Conservation (phyloP, 169 alveolate species). For the Pseudocohnilembus persalinus region DNA sequence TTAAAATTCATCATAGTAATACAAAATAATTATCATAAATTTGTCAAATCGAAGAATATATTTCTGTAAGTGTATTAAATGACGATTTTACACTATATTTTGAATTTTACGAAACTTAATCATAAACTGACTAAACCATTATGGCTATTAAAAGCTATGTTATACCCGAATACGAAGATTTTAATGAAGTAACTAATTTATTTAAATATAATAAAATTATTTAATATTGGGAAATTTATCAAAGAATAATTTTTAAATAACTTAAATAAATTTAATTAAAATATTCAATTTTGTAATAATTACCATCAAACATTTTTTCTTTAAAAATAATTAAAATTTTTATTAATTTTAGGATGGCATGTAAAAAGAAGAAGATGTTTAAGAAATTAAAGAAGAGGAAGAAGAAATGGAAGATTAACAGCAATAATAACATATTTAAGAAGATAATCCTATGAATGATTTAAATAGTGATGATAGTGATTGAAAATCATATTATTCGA, state of each 20-base stretch:
- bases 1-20: neutral
- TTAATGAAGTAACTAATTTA: neutral
- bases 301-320: too few species aligned
- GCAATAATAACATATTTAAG: neutral
- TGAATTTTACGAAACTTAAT: neutral
- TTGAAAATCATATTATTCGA: too few species aligned
- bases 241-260: too few species aligned
- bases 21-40: neutral
- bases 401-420: neutral
- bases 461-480: neutral
- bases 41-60: neutral
- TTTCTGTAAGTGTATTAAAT: neutral
- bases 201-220: too few species aligned
- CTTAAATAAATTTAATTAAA: too few species aligned
- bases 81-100: neutral
- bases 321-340: too few species aligned
- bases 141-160: neutral
- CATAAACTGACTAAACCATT: neutral
- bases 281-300: too few species aligned
- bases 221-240: too few species aligned
- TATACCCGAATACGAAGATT: neutral
- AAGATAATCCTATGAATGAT: too few species aligned
- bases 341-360: too few species aligned
- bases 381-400: neutral
- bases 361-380: neutral